Base-by-base conservation (phyloP, 352 stramenopile genomes). In the Albugo candida region DNA sequence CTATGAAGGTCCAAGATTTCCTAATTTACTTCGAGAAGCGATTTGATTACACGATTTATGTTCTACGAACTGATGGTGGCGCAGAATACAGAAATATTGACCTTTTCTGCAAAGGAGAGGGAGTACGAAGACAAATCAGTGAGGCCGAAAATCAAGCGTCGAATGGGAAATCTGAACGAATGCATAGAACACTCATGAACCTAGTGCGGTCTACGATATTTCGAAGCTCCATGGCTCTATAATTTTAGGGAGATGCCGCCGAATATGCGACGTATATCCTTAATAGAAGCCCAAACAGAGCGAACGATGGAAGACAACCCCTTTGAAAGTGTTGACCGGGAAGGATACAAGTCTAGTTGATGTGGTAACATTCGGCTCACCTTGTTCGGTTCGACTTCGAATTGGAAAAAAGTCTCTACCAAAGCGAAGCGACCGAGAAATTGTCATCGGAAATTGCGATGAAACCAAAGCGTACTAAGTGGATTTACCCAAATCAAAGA, bases 161-260 rank as follows among this genome's bases (percentile, higher is more conserved):
- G 1, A 73, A 69, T 19, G 58, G 60, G 0, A 69, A 68, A 37
- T 53, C 52, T 0, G 60, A 65, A 10, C 19, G 55, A 1, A 67
- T 71, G n/a, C 56, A 64, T 24, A 16, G 51, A 0, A 65, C 57
- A 0, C 38, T 64, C 17, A 49, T 65, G 41, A 65, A 69, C 40
- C 55, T 67, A 39, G 47, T 54, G 0, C 36, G 58, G 5, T 59
- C 53, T 27, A 61, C 61, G 46, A 41, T 72, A 1, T 63, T 72
- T 10, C 47, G 40, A 1, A 61, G 47, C 13, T 48, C 51, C 0
- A 18, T 69, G 0, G 48, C 60, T n/a, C n/a, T n/a, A n/a, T n/a
- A n/a, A n/a, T n/a, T n/a, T n/a, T n/a, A 0, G 3, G 38, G 38
- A 43, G 17, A 43, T 24, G 38, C 38, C 3, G 38, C 20, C 8